These are phyloP conservation scores for Cyathus striatus DNA, from an alignment of 768 basidiomycete species.

Conservation along the genomic window DNA sequence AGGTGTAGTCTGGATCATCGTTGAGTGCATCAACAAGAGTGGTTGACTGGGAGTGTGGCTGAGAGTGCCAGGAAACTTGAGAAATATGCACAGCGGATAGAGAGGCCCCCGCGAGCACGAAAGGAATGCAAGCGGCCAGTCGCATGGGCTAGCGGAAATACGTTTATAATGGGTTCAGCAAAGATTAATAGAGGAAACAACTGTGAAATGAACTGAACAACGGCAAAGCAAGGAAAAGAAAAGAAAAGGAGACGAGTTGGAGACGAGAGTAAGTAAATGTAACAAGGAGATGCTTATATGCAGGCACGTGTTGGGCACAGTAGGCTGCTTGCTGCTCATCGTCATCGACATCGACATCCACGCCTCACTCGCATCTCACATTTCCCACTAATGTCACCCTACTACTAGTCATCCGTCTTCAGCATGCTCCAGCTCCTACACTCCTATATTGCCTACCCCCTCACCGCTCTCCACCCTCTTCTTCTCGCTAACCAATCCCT, in stretches of 20 bases:
- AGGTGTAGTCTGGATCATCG: slow-evolving; percentile 71
- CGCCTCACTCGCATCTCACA: neutral
- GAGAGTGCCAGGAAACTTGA: neutral
- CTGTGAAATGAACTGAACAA: slow-evolving; percentile 2
- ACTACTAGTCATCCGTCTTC: no score
- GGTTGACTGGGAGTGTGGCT: slow-evolving; percentile 9
- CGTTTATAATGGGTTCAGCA: no score
- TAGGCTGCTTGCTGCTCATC: no score
- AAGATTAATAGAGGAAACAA: no score
- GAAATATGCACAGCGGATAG: neutral
- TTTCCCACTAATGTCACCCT: slow-evolving; percentile 1
- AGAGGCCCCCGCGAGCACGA: neutral
- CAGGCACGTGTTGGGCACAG: no score
- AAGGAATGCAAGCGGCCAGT: slow-evolving; percentile 11
- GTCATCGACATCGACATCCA: neutral
- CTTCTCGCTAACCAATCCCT: slow-evolving; percentile 49
- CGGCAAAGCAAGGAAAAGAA: slow-evolving; percentile 16
- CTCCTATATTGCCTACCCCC: slow-evolving; percentile 43
- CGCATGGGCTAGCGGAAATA: no score
- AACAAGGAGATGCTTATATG: no score
- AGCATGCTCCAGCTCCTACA: slow-evolving; percentile 36
- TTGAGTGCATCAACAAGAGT: slow-evolving; percentile 80
- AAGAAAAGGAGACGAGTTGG: slow-evolving; percentile 3
- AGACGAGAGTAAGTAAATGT: no score
- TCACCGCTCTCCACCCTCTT: slow-evolving; percentile 51